phyloP scores from a whole-genome alignment of 768 basidiomycete species.

The Grammothele lineata region DNA sequence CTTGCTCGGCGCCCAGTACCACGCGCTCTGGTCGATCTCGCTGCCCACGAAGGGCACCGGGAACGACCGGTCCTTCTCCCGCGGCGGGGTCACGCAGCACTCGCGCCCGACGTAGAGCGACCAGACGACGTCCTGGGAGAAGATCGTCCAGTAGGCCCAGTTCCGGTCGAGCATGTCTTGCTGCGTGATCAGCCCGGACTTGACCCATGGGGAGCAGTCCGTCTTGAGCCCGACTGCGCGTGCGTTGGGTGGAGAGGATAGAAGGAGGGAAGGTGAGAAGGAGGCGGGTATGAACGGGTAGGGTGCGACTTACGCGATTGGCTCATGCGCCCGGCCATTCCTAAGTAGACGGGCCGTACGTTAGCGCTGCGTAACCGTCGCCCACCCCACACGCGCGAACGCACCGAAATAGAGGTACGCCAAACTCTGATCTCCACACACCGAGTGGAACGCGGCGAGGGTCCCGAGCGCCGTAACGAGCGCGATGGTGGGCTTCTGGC shows the following conservation, averaged over 20 bases:
- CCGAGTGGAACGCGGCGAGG: constrained; percentile 36
- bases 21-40: constrained; percentile 46
- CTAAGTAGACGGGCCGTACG: too few relatives aligned
- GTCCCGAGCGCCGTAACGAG: constrained; percentile 38
- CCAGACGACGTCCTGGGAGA: constrained; percentile 61
- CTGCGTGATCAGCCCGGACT: constrained; percentile 44
- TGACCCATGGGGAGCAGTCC: constrained; percentile 56
- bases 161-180: constrained; percentile 53
- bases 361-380: too few relatives aligned
- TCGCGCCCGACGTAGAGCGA: constrained; percentile 64
- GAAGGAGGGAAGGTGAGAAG: not conserved
- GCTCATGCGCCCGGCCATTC: constrained; percentile 54
- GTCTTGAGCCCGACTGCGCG: constrained; percentile 51
- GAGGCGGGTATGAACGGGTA: too few relatives aligned
- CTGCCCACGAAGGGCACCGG: constrained; percentile 45
- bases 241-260: not conserved
- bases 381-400: constrained; percentile 2
- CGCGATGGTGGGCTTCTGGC: constrained; percentile 36
- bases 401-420: constrained; percentile 42
- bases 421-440: constrained; percentile 36
- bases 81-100: constrained; percentile 41
- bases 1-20: constrained; percentile 38
- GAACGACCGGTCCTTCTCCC: constrained; percentile 33
- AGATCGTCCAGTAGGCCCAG: constrained; percentile 59
- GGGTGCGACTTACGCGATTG: constrained; percentile 52